Base-by-base conservation (phyloP, 1,284 basidiomycete species). In the Ganoderma lucidum region DNA sequence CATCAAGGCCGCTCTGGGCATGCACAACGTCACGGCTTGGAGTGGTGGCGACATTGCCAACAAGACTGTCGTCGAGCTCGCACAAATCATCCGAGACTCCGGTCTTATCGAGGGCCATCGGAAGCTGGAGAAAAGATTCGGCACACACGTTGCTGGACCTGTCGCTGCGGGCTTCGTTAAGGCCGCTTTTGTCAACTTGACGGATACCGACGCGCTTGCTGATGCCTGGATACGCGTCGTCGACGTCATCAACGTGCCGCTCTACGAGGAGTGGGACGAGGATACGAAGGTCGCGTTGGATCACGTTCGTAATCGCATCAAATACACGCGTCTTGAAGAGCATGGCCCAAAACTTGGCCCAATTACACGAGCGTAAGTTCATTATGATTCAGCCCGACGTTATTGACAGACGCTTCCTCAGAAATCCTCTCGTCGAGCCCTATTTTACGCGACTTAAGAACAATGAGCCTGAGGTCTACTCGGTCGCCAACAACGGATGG, bases 401-500 rank as follows among this genome's bases (percentile, higher is more conserved):
- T 66, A 44, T 28, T 39, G 8, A n/a, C 48, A 65, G 45, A 68
- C 55, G 70, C 17, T 44, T 71, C 56, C 71, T 97, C 96, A 42
- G 86, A 85, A 37, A 58, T 41, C 95, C 96, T 19, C 83, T 98
- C 45, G 91, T 95, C 58, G 96, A 98, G 78, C 83, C 87, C 1
- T 97, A 97, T 81, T 98, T 98, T 80, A 98, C 96, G 1, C 92
- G 96, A 56, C 80, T 97, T 19, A 83, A 88, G 10, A 81, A 88
- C 63, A 86, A 88, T 61, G 90, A 96, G 68, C 89, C 92, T 2
- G 79, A 86, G 28, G 84, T 88, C 10, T 93, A 96, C 76, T 92
- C 94, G 0, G 83, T 98, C 39, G 97, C 97, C 6, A 98, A 99
- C 82, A 99, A 99, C 77, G 97, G 97, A 8, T 99, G 97, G 97